Percentiles rank a stretch among this genome's conserved stretches.
These are phyloP conservation scores for Cyberlindnera mississippiensis DNA, from an alignment of 805 yeast genomes.

Conservation along the genomic window DNA sequence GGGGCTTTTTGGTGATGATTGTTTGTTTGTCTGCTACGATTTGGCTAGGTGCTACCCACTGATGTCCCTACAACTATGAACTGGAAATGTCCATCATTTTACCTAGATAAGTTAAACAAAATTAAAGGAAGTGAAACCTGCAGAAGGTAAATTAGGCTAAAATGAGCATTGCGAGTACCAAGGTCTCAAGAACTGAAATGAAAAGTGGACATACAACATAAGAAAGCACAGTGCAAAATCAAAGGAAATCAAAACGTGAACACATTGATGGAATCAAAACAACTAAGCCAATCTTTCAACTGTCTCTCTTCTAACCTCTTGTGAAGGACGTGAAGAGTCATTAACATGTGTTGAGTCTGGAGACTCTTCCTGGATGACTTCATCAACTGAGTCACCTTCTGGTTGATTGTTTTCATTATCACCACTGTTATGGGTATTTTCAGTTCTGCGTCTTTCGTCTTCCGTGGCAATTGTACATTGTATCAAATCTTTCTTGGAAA, in stretches of 20 bases:
- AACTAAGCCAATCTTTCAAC: slow-evolving; percentile 16
- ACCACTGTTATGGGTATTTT: not conserved
- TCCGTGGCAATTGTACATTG: slow-evolving; percentile 43
- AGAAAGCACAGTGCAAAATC: not conserved
- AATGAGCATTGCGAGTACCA: too few species aligned
- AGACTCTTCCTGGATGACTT: not conserved
- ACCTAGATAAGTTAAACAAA: too few species aligned
- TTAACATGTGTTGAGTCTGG: too few species aligned
- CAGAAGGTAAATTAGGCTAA: too few species aligned
- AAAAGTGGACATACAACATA: not conserved
- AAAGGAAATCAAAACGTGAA: too few species aligned
- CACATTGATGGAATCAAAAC: too few species aligned
- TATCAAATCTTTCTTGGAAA: slow-evolving; percentile 43
- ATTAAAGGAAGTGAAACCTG: too few species aligned
- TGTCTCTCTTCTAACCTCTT: slow-evolving; percentile 7
- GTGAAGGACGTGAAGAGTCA: not conserved
- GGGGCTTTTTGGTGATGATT: slow-evolving; percentile 52
- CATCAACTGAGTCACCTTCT: too few species aligned
- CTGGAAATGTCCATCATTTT: too few species aligned
- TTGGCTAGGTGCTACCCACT: slow-evolving; percentile 27
- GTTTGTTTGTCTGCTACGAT: slow-evolving; percentile 42
- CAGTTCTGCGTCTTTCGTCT: slow-evolving; percentile 9
- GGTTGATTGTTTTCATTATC: not conserved
- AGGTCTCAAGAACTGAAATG: not conserved
- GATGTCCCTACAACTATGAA: not conserved